Conservation (phyloP, 1,139 yeast genomes). For the Geotrichum restrictum region DNA sequence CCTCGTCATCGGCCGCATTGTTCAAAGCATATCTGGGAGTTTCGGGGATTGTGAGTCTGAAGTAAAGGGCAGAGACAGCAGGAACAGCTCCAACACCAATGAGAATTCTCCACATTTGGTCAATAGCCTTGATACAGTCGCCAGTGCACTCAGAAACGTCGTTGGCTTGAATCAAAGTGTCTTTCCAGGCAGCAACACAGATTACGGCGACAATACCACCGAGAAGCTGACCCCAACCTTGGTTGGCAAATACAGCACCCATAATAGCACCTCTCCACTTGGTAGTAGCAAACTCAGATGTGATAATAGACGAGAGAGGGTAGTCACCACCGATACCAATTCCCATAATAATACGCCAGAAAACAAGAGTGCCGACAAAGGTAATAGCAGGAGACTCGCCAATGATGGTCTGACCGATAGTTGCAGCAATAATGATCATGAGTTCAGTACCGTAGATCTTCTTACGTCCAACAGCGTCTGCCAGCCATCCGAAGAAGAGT, state of each 20-base stretch:
- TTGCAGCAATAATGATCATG: slow-evolving; percentile 74
- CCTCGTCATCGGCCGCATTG: slow-evolving; percentile 57
- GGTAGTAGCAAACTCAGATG: slow-evolving; percentile 40
- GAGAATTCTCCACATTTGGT: slow-evolving; percentile 90
- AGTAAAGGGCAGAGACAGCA: slow-evolving; percentile 75
- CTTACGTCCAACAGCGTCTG: slow-evolving; percentile 79
- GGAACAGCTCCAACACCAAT: slow-evolving; percentile 89
- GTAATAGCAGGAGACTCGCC: slow-evolving; percentile 54
- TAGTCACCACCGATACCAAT: slow-evolving; percentile 99
- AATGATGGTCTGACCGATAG: slow-evolving; percentile 64
- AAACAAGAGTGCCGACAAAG: slow-evolving; percentile 53
- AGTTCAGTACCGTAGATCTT: slow-evolving; percentile 81
- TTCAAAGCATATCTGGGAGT: slow-evolving; percentile 86
- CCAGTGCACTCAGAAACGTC: slow-evolving; percentile 60
- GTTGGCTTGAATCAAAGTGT: slow-evolving; percentile 59
- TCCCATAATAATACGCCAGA: slow-evolving; percentile 39
- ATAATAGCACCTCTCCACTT: slow-evolving; percentile 44
- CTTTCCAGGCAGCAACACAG: slow-evolving; percentile 40
- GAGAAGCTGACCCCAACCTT: slow-evolving; percentile 45
- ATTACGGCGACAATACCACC: slow-evolving; percentile 41
- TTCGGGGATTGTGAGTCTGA: slow-evolving; percentile 89
- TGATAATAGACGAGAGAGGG: slow-evolving; percentile 76
- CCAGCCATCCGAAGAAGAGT: slow-evolving; percentile 71
- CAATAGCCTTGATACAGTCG: slow-evolving; percentile 69
- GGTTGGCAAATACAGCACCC: slow-evolving; percentile 42